These are phyloP conservation scores for Apiospora aurea DNA, from an alignment of 2,329 filamentous ascomycete species.

Conservation along the genomic window DNA sequence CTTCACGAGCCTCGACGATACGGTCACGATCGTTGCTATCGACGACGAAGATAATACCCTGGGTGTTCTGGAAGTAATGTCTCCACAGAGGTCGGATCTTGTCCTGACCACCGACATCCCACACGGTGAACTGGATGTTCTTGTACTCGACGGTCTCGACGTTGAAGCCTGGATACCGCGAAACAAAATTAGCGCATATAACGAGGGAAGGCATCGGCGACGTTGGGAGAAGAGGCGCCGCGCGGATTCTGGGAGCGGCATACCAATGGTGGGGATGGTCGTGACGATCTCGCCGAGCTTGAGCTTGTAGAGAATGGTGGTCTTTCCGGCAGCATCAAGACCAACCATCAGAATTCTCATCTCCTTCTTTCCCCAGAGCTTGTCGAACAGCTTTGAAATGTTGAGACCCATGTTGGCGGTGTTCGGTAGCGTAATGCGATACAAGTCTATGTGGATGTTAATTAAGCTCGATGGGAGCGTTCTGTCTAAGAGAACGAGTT, in stretches of 20 bases:
- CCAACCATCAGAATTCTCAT: slow-evolving; percentile 99
- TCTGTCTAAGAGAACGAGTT: slow-evolving; percentile 19
- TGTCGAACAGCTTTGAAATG: slow-evolving; percentile 95
- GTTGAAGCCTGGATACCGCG: slow-evolving; percentile 79
- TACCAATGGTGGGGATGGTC: slow-evolving; percentile 98
- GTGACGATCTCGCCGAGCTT: slow-evolving; percentile 99
- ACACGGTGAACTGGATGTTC: slow-evolving; percentile 99
- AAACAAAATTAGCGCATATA: slow-evolving; percentile 1
- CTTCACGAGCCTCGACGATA: slow-evolving; percentile 95
- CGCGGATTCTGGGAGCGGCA: slow-evolving; percentile 41
- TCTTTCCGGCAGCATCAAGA: slow-evolving; percentile 99
- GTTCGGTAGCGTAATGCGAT: slow-evolving; percentile 38
- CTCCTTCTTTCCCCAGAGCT: slow-evolving; percentile 99
- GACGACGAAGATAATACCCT: slow-evolving; percentile 99
- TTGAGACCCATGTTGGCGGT: slow-evolving; percentile 93
- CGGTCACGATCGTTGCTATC: slow-evolving; percentile 99
- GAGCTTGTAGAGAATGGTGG: slow-evolving; percentile 99
- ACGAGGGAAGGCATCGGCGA: slow-evolving; percentile 5
- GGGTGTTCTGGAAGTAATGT: slow-evolving; percentile 99
- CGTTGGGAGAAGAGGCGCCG: slow-evolving; percentile 22
- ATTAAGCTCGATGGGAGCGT: slow-evolving; percentile 28
- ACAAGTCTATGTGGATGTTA: slow-evolving; percentile 40
- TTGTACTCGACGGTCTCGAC: slow-evolving; percentile 99
- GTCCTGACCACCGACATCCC: slow-evolving; percentile 99
- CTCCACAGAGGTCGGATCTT: slow-evolving; percentile 99